These are phyloP conservation scores for Abelmoschus esculentus DNA, from an alignment of 345 rosid genomes.

Conservation along the genomic window DNA sequence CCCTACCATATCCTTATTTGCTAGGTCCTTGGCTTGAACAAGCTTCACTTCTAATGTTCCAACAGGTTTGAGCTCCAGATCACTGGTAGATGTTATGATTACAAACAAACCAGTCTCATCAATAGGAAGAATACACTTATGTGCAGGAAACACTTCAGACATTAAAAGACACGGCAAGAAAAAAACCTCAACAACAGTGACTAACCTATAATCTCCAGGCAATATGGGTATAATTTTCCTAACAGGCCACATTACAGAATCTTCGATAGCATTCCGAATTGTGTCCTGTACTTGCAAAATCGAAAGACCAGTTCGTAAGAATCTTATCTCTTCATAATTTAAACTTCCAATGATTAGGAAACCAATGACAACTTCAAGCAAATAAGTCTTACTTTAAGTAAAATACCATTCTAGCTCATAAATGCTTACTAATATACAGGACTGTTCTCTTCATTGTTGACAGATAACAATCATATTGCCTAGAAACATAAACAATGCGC, in stretches of 20 bases:
- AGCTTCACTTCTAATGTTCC: slow-evolving; percentile 88
- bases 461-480: too few species aligned
- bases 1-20: slow-evolving; percentile 79
- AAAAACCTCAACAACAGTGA: neutral
- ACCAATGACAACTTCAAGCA: neutral
- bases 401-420: neutral
- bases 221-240: slow-evolving; percentile 64
- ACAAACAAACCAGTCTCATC: slow-evolving; percentile 1
- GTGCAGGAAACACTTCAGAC: neutral
- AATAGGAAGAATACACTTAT: neutral
- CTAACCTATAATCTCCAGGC: slow-evolving; percentile 90
- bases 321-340: neutral
- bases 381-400: neutral
- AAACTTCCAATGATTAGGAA: neutral
- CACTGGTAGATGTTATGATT: slow-evolving; percentile 31
- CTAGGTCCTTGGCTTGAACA: slow-evolving; percentile 74
- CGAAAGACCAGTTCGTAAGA: neutral
- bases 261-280: slow-evolving; percentile 74
- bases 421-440: slow-evolving; percentile 1
- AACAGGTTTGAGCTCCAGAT: slow-evolving; percentile 76
- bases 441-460: neutral
- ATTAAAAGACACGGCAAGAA: neutral
- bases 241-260: slow-evolving; percentile 89
- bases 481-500: too few species aligned
- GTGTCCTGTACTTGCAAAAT: slow-evolving; percentile 54